phyloP scores from a whole-genome alignment of 176 grass and related monocot species.

The Triticum urartu region DNA sequence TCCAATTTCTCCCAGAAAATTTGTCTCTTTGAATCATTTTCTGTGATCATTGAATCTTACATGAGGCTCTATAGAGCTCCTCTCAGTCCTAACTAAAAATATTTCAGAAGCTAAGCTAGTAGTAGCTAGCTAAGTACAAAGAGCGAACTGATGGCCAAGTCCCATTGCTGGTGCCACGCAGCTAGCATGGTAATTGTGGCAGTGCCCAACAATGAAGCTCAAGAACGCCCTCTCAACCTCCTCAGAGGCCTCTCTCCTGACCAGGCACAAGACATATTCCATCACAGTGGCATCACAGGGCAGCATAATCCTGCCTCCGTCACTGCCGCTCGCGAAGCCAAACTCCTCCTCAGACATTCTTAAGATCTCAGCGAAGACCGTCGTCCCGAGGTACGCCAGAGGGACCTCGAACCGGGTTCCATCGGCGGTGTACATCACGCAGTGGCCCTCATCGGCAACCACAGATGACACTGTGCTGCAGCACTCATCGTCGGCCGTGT shows the following conservation, averaged over 20 bases:
- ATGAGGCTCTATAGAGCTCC: neutral
- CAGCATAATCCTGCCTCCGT: constrained; percentile 41
- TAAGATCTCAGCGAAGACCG: constrained; percentile 29
- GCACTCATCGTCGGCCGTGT: neutral
- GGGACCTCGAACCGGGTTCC: constrained; percentile 4
- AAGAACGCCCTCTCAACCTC: constrained; percentile 48
- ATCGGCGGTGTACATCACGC: neutral
- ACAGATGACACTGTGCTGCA: neutral
- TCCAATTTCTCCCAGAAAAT: neutral
- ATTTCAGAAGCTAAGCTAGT: neutral
- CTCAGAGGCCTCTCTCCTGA: constrained; percentile 37
- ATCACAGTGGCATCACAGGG: constrained; percentile 26
- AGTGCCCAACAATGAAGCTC: neutral
- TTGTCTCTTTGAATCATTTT: neutral
- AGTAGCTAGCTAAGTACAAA: neutral
- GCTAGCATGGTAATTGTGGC: neutral
- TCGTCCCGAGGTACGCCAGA: constrained; percentile 2
- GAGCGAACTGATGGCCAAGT: neutral
- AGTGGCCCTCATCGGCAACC: neutral
- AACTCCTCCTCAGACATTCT: constrained; percentile 42
- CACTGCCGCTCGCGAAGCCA: neutral
- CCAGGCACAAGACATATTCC: constrained; percentile 43
- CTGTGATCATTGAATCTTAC: neutral
- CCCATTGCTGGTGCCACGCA: neutral
- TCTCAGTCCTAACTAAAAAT: neutral